Conservation (phyloP, 257 asterid species). For the Fraxinus anomala region DNA sequence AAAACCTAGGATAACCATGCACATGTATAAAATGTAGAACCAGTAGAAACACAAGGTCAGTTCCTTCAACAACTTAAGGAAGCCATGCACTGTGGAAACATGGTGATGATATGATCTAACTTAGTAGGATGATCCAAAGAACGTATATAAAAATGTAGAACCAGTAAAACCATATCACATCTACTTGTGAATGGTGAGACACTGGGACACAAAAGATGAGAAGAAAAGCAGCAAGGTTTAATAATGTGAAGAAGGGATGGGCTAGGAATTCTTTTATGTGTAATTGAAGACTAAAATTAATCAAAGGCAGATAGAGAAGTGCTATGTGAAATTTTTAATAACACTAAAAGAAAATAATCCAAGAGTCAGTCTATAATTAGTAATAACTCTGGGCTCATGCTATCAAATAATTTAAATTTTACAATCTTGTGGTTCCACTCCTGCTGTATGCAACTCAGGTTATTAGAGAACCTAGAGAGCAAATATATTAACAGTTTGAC, state of each 20-base stretch:
- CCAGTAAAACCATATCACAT: background rate
- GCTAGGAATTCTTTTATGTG: background rate
- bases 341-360: background rate
- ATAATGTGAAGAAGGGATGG: background rate
- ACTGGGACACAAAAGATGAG: background rate
- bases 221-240: background rate
- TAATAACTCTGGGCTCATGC: background rate
- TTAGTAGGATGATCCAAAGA: too few relatives aligned
- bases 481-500: constrained; percentile 1
- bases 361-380: background rate
- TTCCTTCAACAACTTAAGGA: constrained; percentile 13
- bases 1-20: constrained; percentile 1
- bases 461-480: background rate
- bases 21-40: background rate
- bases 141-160: background rate
- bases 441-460: background rate
- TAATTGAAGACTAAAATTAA: background rate
- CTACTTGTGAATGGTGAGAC: background rate
- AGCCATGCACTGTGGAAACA: too few relatives aligned
- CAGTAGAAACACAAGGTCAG: background rate
- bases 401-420: background rate
- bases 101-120: too few relatives aligned
- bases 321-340: background rate
- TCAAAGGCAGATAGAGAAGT: background rate
- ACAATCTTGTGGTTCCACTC: background rate